Base-by-base conservation (phyloP, 1,139 yeast species). In the Saccharomyces pastorianus region DNA sequence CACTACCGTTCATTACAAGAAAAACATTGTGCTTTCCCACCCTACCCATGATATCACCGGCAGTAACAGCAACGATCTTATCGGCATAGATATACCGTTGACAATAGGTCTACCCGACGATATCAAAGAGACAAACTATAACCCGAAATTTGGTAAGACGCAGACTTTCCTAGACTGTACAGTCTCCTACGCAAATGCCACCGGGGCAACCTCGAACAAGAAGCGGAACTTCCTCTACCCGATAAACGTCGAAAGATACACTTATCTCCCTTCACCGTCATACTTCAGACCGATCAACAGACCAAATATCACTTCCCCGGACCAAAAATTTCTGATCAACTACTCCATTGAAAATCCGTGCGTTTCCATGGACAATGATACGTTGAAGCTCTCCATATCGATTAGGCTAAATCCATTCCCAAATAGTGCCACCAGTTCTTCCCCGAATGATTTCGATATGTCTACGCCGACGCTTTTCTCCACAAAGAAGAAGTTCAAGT, bases 61-160 rank as follows among this genome's bases (percentile, higher is more conserved):
- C 23, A 2, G 2, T 20, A 20, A 20, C 2, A 20, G 17, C 9
- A 14, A 28, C 76, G 48, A 62, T 26, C 17, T 79, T 27, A 60
- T 83, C 7, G 87, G 84, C 0, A 63, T 83, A 31, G 87, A 83
- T 60, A 66, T 84, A 4, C 88, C 88, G 0, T 68, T 84, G 47
- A 70, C 83, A 9, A 75, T 84, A 38, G 83, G 83, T 0, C 65
- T 84, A 14, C 83, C 83, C 0, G 76, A 74, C 54, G 82, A 80
- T 55, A 72, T 82, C 4, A 71, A 76, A 7, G 76, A 83, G 26
- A 73, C 77, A 1, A 68, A 71, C 41, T 71, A 64, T 44, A 70
- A 72, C 46, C 51, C 63, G 6, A 61, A 59, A 41, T 71, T 67
- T 53, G 73, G 74, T 3, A 59, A 59, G 42, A 60, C 67, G 32